Evolutionary conservation across 352 stramenopile species (phyloP), one percentile per base, ranked within the genome.

Genomic region (Pythium folliculosum): DNA sequence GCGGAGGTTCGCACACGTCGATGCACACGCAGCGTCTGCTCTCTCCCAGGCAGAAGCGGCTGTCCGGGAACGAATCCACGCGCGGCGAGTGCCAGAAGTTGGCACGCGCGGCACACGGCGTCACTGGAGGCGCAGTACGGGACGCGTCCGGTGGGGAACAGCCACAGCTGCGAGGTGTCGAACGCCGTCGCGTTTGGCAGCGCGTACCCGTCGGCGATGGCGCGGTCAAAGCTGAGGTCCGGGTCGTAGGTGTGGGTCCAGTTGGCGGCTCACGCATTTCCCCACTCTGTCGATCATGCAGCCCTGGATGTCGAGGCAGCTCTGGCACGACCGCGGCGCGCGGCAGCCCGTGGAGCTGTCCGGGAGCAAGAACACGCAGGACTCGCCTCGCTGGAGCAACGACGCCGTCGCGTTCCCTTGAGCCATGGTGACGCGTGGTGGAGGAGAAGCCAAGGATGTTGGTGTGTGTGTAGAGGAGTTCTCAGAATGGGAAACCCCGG

Each of bases 31-130:
- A 64, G 0, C 16, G 40, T 1, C 45, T 27, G 32, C 53, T 23
- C 27, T 54, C 57, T 5, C 57, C 57, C n/a, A 64, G 19, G 32
- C 57, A 64, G 25, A 64, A 64, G 44, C 57, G 57, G 27, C 57
- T 64, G 32, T 64, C 57, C 8, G 57, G 57, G 10, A 17, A 16
- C n/a, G 45, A 35, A 17, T 37, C 37, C 37, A 17, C 37, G 48
- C 27, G 17, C 2, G n/a, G 32, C 2, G 27, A 32, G 19, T 30
- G 57, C 32, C 57, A 53, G 53, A 64, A 64, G 44, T 32, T 35
- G 19, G 47, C 57, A 64, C 7, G 10, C 25, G 23, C 57, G 25
- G 32, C 57, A 64, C 10, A 56, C 57, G 19, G 0, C 30, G 57
- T 64, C 57, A 12, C 44, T 64, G 25, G 4, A n/a, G 45, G 6